Conservation (phyloP, 139 green algal species). For the Spirogloea muscicola region DNA sequence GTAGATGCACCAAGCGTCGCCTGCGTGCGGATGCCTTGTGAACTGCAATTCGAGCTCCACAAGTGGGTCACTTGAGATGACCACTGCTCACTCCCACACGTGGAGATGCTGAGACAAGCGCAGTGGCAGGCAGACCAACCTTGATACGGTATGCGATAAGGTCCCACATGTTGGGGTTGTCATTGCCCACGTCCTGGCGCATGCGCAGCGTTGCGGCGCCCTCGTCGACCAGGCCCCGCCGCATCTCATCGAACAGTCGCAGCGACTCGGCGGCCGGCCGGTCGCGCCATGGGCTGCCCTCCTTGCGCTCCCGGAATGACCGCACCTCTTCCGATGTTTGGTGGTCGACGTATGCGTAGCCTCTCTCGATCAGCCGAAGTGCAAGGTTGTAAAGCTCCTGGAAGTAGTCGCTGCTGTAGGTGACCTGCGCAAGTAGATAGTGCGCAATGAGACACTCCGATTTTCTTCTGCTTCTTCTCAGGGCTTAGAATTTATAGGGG, state of each 20-base stretch:
- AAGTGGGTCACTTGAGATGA: background rate
- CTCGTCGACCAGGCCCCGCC: slow-evolving; percentile 80
- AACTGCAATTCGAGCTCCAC: slow-evolving; percentile 34
- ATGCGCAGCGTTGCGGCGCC: slow-evolving; percentile 83
- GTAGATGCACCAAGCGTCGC: slow-evolving; percentile 96
- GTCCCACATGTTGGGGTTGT: slow-evolving; percentile 98
- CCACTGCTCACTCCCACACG: background rate
- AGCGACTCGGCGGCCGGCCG: slow-evolving; percentile 83
- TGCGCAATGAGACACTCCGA: too few species aligned
- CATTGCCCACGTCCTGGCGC: slow-evolving; percentile 77
- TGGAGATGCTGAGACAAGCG: background rate
- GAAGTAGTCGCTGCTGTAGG: slow-evolving; percentile 95
- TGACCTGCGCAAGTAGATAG: slow-evolving; percentile 61
- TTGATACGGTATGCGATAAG: slow-evolving; percentile 97
- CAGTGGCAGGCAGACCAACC: slow-evolving; percentile 4
- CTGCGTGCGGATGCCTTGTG: slow-evolving; percentile 76
- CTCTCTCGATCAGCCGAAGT: slow-evolving; percentile 86
- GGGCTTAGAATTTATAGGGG: too few species aligned
- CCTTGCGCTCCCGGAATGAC: slow-evolving; percentile 67
- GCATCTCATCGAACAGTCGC: slow-evolving; percentile 94
- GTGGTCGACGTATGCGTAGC: slow-evolving; percentile 93
- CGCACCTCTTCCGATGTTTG: slow-evolving; percentile 92
- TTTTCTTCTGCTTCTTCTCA: too few species aligned
- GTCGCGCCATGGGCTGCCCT: slow-evolving; percentile 83
- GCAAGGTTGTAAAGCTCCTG: slow-evolving; percentile 85